Evolutionary conservation across 805 yeast species (phyloP).

Genomic region (Soucietia sequanensis): DNA sequence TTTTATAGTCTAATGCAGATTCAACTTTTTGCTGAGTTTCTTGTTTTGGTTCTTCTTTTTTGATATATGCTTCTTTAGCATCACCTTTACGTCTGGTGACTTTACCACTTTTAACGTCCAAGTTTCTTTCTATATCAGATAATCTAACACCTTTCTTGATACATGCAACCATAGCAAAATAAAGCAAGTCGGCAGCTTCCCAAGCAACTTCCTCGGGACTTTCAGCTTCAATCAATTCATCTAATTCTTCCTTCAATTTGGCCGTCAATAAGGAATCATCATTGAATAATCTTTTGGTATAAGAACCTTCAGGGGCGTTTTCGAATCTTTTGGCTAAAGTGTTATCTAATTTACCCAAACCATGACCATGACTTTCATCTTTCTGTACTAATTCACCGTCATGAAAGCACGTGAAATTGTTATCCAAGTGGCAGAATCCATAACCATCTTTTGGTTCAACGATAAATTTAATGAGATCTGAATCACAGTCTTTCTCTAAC

Average conservation of each 20-base stretch:
- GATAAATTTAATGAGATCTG: constrained; percentile 82
- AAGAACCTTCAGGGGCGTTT: constrained; percentile 89
- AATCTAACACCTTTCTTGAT: constrained; percentile 73
- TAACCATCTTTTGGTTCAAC: constrained; percentile 77
- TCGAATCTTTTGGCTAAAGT: constrained; percentile 60
- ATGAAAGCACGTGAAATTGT: constrained; percentile 69
- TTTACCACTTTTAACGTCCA: constrained; percentile 79
- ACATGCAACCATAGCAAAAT: constrained; percentile 54
- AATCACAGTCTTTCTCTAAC: constrained; percentile 84
- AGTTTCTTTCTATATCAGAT: constrained; percentile 77
- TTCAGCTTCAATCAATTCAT: constrained; percentile 84
- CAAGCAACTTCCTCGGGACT: constrained; percentile 63
- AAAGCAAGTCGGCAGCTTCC: constrained; percentile 92
- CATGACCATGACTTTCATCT: constrained; percentile 52
- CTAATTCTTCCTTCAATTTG: constrained; percentile 93
- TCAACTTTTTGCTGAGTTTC: constrained; percentile 12
- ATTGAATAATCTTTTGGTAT: constrained; percentile 81
- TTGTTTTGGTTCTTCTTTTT: constrained; percentile 16
- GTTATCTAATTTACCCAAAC: constrained; percentile 66
- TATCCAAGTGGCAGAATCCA: constrained; percentile 91
- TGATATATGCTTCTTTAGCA: constrained; percentile 79
- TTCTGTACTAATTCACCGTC: constrained; percentile 32
- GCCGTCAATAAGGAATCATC: constrained; percentile 78
- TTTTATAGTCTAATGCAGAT: constrained; percentile 41
- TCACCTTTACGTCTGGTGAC: constrained; percentile 94